Base-by-base conservation (phyloP, 805 yeast species). In the Candida rishiriensis region DNA sequence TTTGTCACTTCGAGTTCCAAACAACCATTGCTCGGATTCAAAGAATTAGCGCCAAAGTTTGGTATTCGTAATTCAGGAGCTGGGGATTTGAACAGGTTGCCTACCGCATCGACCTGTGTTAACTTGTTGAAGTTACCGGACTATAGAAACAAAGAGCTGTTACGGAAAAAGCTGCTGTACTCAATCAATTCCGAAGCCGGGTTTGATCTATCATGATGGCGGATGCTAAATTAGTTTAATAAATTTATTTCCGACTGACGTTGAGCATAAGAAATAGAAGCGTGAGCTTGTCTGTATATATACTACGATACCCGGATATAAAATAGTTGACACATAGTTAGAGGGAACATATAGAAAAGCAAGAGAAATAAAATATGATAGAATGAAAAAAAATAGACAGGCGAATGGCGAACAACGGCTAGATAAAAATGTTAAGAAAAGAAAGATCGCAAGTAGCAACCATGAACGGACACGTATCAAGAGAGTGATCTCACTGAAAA, bases 51-150 rank as follows among this genome's bases (percentile, higher is more conserved):
- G 29, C 99, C 99, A 0, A 71, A 70, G 43, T 88, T 93, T 63
- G 96, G 96, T 1, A 83, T 93, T 38, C 63, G 87, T 33, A 81
- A 81, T 51, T 73, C 83, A 0, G 93, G 91, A 0, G 43, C 59
- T 10, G 26, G 26, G 26, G 77, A 76, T 26, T 17, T 26, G 2
- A 71, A 70, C 2, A 67, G 95, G 29, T 68, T 93, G 34, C 99
- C 99, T 0, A 88, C 97, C 0, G 85, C 98, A 0, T 81, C 97
- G 0, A 93, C 99, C 0, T 93, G 99, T 70, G 87, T 89, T 29
- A 93, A 93, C 58, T 64, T 93, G 45, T 68, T 93, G 48, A 89
- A 85, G 56, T 63, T 93, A 26, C 99, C 99, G 0, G 85, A 89
- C 59, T 93, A 93, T 61, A 66, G 69, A 51, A 68, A 84, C 52